Base-by-base conservation (phyloP, 129 eudicot species). In the Ambrosia artemisiifolia region DNA sequence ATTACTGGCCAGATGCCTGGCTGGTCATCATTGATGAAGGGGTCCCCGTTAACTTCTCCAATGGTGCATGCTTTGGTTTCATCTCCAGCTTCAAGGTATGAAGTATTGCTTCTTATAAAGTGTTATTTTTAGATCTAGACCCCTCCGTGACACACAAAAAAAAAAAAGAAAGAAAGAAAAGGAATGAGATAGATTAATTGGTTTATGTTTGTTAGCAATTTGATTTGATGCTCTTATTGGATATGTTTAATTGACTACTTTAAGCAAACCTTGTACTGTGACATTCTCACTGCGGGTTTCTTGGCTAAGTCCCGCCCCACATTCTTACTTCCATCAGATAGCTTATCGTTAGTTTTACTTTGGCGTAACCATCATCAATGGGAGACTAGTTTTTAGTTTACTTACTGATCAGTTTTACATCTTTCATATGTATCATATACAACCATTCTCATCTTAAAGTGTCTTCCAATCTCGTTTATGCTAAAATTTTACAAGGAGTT, bases 11-110 rank as follows among this genome's bases (percentile, higher is more conserved):
- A 88, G 74, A 67, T 86, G 79, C 78, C 88, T 68, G 93, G 93
- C 38, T 94, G 99, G 99, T 88, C 96, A 72, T 87, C 97, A 17
- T 81, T 94, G 63, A 81, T 88, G 89, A 90, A 86, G 64, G 98
- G 98, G 69, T 83, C 93, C 46, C 86, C 97, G 53, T 82, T 94
- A 78, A 94, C 91, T 67, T 85, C 92, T 66, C 81, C 86, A 28
- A 57, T 94, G 92, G 77, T 85, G 65, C 86, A 74, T 78, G 86
- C 97, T 48, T 80, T 94, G 84, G 83, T 86, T 43, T 82, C 87
- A 32, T 84, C 85, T 76, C 96, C 99, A 60, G 99, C 99, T 71
- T 88, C 95, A 60, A 89, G 98, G 98, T 93, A 87, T 79, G 48
- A 38, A 63, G 42, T 14, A 60, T 60, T 14, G 43, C 42, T 60